Evolutionary conservation across 139 green algal species (phyloP).

Genomic region (Coelastrella sp.): DNA sequence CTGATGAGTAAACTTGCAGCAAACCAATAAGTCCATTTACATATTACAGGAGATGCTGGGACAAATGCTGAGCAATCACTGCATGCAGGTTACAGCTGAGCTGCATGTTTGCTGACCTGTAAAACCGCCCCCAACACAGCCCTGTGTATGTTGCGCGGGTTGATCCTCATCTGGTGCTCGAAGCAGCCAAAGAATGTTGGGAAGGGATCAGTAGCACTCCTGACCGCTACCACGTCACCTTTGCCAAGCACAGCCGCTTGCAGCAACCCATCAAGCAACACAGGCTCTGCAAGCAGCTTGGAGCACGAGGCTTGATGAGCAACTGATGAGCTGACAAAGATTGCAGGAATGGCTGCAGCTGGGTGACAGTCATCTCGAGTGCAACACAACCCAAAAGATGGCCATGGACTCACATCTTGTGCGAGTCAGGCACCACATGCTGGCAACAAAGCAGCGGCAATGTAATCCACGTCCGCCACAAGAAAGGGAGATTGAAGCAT

Average conservation of each 20-base stretch:
- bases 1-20: too few species aligned
- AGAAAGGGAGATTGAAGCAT: not conserved
- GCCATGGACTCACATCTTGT: too few species aligned
- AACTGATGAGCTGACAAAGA: too few species aligned
- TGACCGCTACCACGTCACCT: conserved; percentile 38
- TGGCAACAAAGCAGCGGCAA: too few species aligned
- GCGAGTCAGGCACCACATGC: too few species aligned
- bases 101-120: conserved; percentile 1
- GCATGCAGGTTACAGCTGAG: too few species aligned
- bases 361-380: too few species aligned
- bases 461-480: too few species aligned
- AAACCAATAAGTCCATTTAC: too few species aligned
- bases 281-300: conserved; percentile 45
- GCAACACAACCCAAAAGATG: too few species aligned
- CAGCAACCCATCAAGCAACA: conserved; percentile 43
- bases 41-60: too few species aligned
- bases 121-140: conserved; percentile 47
- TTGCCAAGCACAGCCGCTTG: conserved; percentile 24
- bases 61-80: too few species aligned
- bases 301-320: not conserved
- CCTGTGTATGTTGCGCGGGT: conserved; percentile 40
- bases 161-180: conserved; percentile 22
- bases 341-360: not conserved
- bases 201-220: not conserved
- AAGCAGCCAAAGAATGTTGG: conserved; percentile 48